Conservation (phyloP, 2,329 filamentous ascomycete genomes). For the Fusarium keratoplasticum region DNA sequence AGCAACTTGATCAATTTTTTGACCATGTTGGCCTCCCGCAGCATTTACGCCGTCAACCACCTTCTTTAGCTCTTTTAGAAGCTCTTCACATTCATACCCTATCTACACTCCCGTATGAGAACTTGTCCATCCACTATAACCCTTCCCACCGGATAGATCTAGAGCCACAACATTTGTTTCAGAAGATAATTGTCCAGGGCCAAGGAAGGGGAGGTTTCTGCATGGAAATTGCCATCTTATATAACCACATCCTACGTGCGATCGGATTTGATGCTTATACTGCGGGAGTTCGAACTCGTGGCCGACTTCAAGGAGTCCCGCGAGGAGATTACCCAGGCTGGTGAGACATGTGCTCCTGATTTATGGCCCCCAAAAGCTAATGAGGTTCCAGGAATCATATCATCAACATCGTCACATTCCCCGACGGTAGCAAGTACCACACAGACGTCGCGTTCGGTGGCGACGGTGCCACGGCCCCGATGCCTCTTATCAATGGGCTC, state of each 20-base stretch:
- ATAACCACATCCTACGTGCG: constrained; percentile 62
- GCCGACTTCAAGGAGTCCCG: constrained; percentile 53
- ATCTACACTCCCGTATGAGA: constrained; percentile 65
- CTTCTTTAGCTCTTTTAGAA: constrained; percentile 26
- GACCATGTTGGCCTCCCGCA: constrained; percentile 17
- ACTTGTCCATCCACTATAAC: constrained; percentile 66
- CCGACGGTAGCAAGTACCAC: constrained; percentile 60
- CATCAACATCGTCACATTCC: constrained; percentile 69
- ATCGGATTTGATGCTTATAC: constrained; percentile 66
- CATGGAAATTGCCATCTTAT: constrained; percentile 69
- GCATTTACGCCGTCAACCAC: background rate
- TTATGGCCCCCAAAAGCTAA: background rate
- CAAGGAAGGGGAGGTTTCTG: constrained; percentile 68
- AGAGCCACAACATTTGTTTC: constrained; percentile 58
- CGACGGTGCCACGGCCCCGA: constrained; percentile 67
- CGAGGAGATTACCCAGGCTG: constrained; percentile 60
- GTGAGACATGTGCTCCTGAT: constrained; percentile 41
- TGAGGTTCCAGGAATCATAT: constrained; percentile 60
- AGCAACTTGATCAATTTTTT: constrained; percentile 31
- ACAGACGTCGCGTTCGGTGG: constrained; percentile 75
- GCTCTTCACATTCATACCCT: constrained; percentile 29
- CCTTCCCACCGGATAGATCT: constrained; percentile 53
- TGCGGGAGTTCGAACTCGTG: constrained; percentile 63
- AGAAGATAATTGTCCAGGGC: constrained; percentile 58
- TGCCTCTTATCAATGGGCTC: constrained; percentile 61